A percentile compares a stretch with the other conserved stretches of the same genome.
Evolutionary conservation across 176 grass and related monocot genomes (phyloP).

Genomic region (Triticum timopheevii): DNA sequence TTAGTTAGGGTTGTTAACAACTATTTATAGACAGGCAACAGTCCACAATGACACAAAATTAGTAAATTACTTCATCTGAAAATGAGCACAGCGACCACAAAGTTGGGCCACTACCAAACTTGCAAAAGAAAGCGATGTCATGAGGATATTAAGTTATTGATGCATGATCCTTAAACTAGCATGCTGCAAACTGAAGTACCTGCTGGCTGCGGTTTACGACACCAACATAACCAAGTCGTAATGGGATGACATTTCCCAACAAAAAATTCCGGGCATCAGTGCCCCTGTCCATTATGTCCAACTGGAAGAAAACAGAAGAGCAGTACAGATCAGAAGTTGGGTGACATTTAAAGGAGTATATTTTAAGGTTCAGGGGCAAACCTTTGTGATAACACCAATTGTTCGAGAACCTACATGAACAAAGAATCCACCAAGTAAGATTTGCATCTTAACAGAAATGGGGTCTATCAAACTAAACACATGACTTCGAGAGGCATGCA

Average conservation of each 20-base stretch:
- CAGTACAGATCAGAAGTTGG: background rate
- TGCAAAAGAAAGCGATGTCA: background rate
- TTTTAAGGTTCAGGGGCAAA: constrained; percentile 23
- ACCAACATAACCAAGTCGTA: constrained; percentile 91
- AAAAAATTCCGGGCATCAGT: constrained; percentile 97
- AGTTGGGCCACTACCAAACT: background rate
- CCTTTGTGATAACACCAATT: constrained; percentile 99
- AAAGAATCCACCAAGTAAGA: constrained; percentile 18
- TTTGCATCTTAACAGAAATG: constrained; percentile 8
- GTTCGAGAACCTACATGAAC: constrained; percentile 85
- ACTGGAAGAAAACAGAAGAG: constrained; percentile 50
- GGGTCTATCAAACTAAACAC: background rate
- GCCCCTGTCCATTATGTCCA: constrained; percentile 99
- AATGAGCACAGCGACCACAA: background rate
- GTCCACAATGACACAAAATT: background rate
- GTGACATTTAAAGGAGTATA: background rate
- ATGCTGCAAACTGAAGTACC: constrained; percentile 40
- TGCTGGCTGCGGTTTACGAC: constrained; percentile 91
- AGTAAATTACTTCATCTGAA: background rate
- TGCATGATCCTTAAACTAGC: background rate
- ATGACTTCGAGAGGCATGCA: background rate
- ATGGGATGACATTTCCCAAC: constrained; percentile 92
- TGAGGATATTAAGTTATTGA: background rate
- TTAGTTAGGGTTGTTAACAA: background rate
- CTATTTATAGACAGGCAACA: constrained; percentile 5